These are phyloP conservation scores for Jatropha curcas DNA, from an alignment of 345 rosid genomes.

Conservation along the genomic window DNA sequence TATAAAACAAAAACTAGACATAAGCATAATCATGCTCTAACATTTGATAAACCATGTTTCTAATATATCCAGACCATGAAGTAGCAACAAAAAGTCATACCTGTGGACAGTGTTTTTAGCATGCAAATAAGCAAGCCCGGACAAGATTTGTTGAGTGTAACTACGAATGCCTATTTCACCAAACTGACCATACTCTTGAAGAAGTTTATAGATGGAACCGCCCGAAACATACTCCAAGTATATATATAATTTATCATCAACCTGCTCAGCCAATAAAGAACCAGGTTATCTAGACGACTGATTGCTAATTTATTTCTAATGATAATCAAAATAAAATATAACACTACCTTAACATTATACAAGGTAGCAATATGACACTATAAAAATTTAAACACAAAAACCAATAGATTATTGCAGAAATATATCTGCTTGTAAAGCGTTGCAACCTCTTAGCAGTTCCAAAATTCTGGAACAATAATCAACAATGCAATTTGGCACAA, in stretches of 20 bases:
- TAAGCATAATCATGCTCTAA: slow-evolving; percentile 1
- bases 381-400: not conserved
- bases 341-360: too few species aligned
- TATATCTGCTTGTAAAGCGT: not conserved
- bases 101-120: slow-evolving; percentile 70
- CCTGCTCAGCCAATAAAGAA: slow-evolving; percentile 37
- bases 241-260: slow-evolving; percentile 63
- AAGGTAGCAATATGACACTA: not conserved
- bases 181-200: slow-evolving; percentile 74
- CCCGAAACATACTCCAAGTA: slow-evolving; percentile 81
- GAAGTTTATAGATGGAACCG: slow-evolving; percentile 78
- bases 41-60: not conserved
- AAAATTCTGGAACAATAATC: not conserved
- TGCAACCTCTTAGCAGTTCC: not conserved
- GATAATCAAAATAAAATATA: not conserved
- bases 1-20: not conserved
- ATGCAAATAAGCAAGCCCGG: slow-evolving; percentile 71
- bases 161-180: slow-evolving; percentile 67
- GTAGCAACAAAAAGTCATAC: slow-evolving; percentile 27
- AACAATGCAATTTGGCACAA: not conserved
- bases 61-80: not conserved
- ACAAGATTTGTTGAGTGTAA: slow-evolving; percentile 74
- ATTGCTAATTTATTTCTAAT: not conserved
- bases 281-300: not conserved
- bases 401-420: not conserved